Percentiles rank a stretch among this genome's conserved stretches.
phyloP scores from a whole-genome alignment of 371 early-diverging fungal species.

The Mortierella sp. region DNA sequence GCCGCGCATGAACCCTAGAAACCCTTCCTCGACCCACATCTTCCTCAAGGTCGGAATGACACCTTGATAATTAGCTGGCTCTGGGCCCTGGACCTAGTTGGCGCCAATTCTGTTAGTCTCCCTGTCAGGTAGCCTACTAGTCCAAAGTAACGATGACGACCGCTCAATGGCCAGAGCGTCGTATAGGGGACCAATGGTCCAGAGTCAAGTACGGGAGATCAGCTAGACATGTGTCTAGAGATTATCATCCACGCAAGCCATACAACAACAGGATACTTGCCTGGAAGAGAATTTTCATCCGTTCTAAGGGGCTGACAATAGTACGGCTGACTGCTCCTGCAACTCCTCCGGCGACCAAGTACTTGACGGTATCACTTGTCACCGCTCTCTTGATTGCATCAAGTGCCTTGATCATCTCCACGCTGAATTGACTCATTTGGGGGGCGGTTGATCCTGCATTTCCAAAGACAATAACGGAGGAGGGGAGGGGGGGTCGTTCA shows the following conservation, averaged over 20 bases:
- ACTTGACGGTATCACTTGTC: slow-evolving; percentile 71
- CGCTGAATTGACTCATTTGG: too few species aligned
- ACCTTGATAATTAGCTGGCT: slow-evolving; percentile 74
- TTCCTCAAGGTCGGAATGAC: slow-evolving; percentile 77
- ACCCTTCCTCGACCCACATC: slow-evolving; percentile 91
- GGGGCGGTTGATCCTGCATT: too few species aligned
- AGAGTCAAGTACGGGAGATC: background rate
- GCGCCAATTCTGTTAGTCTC: background rate
- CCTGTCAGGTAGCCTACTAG: too few species aligned
- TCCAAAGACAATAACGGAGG: too few species aligned
- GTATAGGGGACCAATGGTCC: background rate
- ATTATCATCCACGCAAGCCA: too few species aligned
- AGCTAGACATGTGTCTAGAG: slow-evolving; percentile 17
- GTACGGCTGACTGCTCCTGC: slow-evolving; percentile 95
- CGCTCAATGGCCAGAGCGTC: background rate
- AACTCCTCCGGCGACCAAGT: slow-evolving; percentile 89
- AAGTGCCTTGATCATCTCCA: background rate
- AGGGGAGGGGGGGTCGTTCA: too few species aligned
- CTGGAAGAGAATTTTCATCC: slow-evolving; percentile 93
- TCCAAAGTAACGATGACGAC: too few species aligned
- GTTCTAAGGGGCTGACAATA: slow-evolving; percentile 92
- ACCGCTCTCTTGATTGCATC: slow-evolving; percentile 16
- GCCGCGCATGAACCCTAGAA: slow-evolving; percentile 88
- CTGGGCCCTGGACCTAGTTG: slow-evolving; percentile 77
- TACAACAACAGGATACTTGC: slow-evolving; percentile 53